A percentile compares a stretch with the other conserved stretches of the same genome.
These are phyloP conservation scores for Ustilago trichophora DNA, from an alignment of 1,284 basidiomycete genomes.

Conservation along the genomic window DNA sequence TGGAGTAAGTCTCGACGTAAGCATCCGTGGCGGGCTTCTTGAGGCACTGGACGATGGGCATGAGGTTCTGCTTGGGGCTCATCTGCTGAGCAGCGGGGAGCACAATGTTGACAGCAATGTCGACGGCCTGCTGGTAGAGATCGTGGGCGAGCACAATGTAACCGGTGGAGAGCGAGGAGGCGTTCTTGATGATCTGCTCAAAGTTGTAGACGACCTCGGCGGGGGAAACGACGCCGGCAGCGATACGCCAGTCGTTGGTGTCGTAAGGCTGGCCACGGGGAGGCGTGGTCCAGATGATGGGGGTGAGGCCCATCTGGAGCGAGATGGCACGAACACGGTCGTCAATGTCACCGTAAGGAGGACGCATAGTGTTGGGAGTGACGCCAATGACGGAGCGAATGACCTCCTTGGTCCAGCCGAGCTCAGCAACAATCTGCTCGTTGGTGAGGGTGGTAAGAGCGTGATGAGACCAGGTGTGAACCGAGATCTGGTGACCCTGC, in stretches of 20 bases:
- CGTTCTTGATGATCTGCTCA: constrained; percentile 53
- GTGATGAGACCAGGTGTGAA: constrained; percentile 71
- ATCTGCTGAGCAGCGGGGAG: constrained; percentile 56
- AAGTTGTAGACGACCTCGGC: constrained; percentile 51
- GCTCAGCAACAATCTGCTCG: constrained; percentile 87
- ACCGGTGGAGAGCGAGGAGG: constrained; percentile 74
- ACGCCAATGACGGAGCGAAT: constrained; percentile 72
- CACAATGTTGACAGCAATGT: constrained; percentile 59
- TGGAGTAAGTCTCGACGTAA: constrained; percentile 58
- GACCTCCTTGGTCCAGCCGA: constrained; percentile 87
- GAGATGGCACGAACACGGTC: constrained; percentile 64
- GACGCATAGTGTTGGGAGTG: constrained; percentile 68
- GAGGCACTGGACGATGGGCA: constrained; percentile 67
- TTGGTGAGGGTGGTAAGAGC: constrained; percentile 82
- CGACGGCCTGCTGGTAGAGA: constrained; percentile 63
- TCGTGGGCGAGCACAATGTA: constrained; percentile 79
- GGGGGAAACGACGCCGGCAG: constrained; percentile 54
- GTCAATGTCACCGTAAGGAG: constrained; percentile 66
- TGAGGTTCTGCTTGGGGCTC: constrained; percentile 72
- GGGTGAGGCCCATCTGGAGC: constrained; percentile 59
- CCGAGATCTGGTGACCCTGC: constrained; percentile 70
- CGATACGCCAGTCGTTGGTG: constrained; percentile 62
- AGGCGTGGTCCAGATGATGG: constrained; percentile 64
- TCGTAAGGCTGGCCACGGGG: constrained; percentile 50
- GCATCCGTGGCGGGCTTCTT: constrained; percentile 50